phyloP scores from a whole-genome alignment of 208 protist species.

The Trypanosoma conorhini region DNA sequence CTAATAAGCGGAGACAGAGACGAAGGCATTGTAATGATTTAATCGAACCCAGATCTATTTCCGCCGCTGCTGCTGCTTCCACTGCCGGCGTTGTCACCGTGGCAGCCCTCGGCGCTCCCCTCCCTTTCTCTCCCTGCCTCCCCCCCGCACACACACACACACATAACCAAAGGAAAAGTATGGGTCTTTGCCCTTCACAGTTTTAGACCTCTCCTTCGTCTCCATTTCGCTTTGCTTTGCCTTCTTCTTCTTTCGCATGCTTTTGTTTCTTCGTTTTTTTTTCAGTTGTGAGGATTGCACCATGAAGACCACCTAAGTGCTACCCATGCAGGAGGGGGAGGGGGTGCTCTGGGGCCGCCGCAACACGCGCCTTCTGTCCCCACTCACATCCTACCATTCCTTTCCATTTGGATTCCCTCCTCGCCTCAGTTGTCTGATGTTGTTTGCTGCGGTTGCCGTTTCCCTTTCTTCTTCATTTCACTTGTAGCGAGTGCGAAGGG shows the following conservation, averaged over 20 bases:
- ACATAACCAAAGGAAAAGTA: background rate
- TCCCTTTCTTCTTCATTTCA: background rate
- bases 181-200: background rate
- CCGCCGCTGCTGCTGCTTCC: background rate
- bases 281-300: background rate
- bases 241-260: background rate
- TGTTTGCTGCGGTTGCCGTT: background rate
- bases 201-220: conserved; percentile 11
- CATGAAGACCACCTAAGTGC: background rate
- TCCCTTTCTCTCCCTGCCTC: background rate
- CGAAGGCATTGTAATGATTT: background rate
- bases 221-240: conserved; percentile 15
- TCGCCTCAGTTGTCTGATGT: background rate
- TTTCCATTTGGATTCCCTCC: background rate
- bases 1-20: background rate
- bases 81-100: background rate
- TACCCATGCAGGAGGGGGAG: background rate
- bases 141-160: background rate
- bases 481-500: background rate
- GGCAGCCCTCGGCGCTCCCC: background rate
- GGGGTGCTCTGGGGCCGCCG: no score
- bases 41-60: background rate
- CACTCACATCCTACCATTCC: background rate
- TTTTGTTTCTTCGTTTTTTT: conserved; percentile 16
- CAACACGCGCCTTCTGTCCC: background rate